These are phyloP conservation scores for Arthroderma sp. DNA, from an alignment of 2,329 filamentous ascomycete genomes.

Conservation along the genomic window DNA sequence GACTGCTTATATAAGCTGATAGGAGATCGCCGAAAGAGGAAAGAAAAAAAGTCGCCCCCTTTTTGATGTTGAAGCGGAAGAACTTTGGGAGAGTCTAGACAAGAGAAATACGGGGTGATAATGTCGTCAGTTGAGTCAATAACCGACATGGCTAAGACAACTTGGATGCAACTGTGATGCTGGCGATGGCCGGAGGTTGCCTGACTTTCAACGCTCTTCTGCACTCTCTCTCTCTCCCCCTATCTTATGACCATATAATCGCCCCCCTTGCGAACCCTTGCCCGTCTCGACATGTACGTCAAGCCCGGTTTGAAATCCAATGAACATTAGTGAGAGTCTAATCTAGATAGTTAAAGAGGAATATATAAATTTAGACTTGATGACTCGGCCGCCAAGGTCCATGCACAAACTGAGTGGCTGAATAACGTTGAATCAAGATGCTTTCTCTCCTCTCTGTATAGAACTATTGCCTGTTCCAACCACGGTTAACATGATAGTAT, in stretches of 20 bases:
- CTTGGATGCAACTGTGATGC: too few species aligned
- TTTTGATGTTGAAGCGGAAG: too few species aligned
- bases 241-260: not conserved
- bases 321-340: conserved; percentile 3
- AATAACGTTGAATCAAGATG: too few species aligned
- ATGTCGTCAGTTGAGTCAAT: not conserved
- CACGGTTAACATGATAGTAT: too few species aligned
- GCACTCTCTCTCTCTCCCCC: too few species aligned
- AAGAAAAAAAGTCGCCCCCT: not conserved
- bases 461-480: too few species aligned
- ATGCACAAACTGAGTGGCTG: not conserved
- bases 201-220: not conserved
- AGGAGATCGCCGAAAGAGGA: not conserved
- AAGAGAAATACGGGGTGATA: not conserved
- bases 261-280: not conserved
- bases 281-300: not conserved
- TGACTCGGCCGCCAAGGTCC: not conserved
- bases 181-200: not conserved
- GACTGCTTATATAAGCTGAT: not conserved
- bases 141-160: too few species aligned
- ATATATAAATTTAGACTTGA: not conserved
- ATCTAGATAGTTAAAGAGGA: not conserved
- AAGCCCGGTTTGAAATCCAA: conserved; percentile 1
- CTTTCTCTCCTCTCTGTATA: too few species aligned
- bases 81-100: too few species aligned